phyloP scores from a whole-genome alignment of 495 filamentous ascomycete genomes.

The Staphylotrichum tortipilum region DNA sequence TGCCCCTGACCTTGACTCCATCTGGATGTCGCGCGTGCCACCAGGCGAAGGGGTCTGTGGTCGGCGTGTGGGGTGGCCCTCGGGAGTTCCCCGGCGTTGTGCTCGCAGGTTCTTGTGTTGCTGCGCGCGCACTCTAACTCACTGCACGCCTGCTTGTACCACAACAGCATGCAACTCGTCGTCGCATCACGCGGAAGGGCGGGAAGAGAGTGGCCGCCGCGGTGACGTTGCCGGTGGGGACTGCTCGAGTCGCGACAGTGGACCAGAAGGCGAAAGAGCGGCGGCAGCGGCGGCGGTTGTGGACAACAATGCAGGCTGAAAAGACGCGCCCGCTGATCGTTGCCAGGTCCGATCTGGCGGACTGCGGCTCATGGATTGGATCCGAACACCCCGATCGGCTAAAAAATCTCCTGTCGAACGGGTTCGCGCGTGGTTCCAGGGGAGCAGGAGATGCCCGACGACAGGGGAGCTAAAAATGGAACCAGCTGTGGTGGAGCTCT shows the following conservation, averaged over 20 bases:
- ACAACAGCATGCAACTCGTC: too few species aligned
- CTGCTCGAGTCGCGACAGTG: too few species aligned
- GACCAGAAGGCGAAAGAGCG: too few species aligned
- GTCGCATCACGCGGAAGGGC: too few species aligned
- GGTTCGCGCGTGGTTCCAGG: too few species aligned
- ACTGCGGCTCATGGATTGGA: neutral
- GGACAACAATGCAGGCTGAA: neutral
- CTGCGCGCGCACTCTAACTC: too few species aligned
- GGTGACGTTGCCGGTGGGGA: neutral
- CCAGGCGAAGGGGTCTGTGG: conserved; percentile 5
- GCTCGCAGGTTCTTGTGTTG: too few species aligned
- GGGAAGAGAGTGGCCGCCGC: too few species aligned
- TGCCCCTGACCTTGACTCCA: conserved; percentile 2
- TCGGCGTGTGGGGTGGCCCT: neutral
- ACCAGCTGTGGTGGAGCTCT: neutral
- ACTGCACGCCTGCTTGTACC: too few species aligned
- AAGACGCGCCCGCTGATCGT: neutral
- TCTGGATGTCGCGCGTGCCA: neutral
- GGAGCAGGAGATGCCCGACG: neutral
- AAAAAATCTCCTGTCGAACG: neutral
- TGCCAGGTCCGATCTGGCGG: neutral
- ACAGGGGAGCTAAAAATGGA: neutral
- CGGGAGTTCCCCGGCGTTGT: neutral
- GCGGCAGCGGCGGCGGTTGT: neutral
- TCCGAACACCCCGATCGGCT: conserved; percentile 1